These are phyloP conservation scores for Phytophthora fragariae DNA, from an alignment of 352 stramenopile genomes.

Conservation along the genomic window DNA sequence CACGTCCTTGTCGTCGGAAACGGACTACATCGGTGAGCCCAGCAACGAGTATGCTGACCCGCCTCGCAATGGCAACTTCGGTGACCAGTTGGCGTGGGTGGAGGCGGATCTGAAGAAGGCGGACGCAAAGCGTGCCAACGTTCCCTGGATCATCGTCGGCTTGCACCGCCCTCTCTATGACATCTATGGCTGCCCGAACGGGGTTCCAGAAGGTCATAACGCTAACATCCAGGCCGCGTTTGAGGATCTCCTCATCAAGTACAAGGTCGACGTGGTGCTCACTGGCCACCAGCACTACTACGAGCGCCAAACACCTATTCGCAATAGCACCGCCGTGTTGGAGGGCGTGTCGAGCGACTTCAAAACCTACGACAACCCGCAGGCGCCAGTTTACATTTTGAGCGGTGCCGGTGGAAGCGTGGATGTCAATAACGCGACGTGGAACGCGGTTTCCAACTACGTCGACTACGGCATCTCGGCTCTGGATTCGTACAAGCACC, in stretches of 20 bases:
- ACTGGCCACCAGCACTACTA: conserved; percentile 52
- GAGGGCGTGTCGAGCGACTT: conserved; percentile 42
- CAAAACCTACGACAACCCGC: conserved; percentile 41
- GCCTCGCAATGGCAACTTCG: conserved; percentile 53
- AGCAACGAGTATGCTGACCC: conserved; percentile 50
- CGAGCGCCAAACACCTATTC: conserved; percentile 42
- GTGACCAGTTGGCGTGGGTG: conserved; percentile 61
- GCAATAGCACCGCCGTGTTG: conserved; percentile 22
- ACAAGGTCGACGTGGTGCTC: conserved; percentile 50
- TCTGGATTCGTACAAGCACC: conserved; percentile 2
- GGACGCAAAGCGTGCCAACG: conserved; percentile 47
- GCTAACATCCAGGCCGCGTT: conserved; percentile 51
- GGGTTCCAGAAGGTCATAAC: conserved; percentile 43
- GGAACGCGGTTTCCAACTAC: conserved; percentile 43
- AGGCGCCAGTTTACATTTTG: conserved; percentile 50
- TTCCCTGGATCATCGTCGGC: conserved; percentile 62
- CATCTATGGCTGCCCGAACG: conserved; percentile 16
- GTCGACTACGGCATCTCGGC: conserved; percentile 46
- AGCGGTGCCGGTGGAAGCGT: conserved; percentile 37
- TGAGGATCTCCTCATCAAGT: conserved; percentile 58
- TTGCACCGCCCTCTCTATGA: conserved; percentile 62
- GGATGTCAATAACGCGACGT: conserved; percentile 30
- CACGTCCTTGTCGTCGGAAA: conserved; percentile 83
- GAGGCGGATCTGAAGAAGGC: conserved; percentile 59
- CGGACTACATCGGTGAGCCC: conserved; percentile 52